phyloP scores from a whole-genome alignment of 805 yeast genomes.

The Candida dendrica region DNA sequence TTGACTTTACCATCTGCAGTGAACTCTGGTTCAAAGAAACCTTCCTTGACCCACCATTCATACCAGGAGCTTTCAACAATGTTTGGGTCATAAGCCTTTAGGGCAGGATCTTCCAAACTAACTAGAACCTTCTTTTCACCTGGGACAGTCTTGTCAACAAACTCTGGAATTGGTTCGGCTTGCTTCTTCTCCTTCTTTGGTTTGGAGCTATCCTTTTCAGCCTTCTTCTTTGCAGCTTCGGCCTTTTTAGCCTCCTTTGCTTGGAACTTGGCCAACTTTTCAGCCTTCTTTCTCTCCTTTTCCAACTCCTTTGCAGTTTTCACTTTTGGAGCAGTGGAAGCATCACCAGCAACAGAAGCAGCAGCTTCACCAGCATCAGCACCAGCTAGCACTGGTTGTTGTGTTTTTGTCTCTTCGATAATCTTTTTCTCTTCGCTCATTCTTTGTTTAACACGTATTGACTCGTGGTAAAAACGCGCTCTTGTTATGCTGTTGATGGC shows the following conservation, averaged over 20 bases:
- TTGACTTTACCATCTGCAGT: conserved; percentile 64
- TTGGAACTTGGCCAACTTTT: conserved; percentile 77
- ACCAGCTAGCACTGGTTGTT: conserved; percentile 4
- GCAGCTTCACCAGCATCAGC: conserved; percentile 4
- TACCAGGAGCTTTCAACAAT: conserved; percentile 97
- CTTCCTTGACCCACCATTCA: conserved; percentile 90
- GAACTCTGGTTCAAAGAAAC: conserved; percentile 83
- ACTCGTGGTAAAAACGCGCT: not conserved
- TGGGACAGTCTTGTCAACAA: conserved; percentile 70
- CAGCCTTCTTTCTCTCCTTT: conserved; percentile 83
- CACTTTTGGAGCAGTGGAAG: conserved; percentile 25
- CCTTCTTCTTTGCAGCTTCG: conserved; percentile 36
- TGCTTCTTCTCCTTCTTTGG: conserved; percentile 67
- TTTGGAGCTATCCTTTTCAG: conserved; percentile 33
- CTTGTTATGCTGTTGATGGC: not conserved
- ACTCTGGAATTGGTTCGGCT: conserved; percentile 75
- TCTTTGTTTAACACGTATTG: not conserved
- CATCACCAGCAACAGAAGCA: conserved; percentile 3
- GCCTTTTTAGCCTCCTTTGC: conserved; percentile 77
- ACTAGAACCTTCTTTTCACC: conserved; percentile 89
- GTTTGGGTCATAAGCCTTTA: conserved; percentile 89
- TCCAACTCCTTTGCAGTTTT: conserved; percentile 79
- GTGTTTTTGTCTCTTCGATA: conserved; percentile 8
- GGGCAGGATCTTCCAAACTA: conserved; percentile 85
- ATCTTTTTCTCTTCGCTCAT: conserved; percentile 8